Evolutionary conservation across 2,329 filamentous ascomycete species (phyloP), one percentile per base, ranked within the genome.

Genomic region (Penicillium sp.): DNA sequence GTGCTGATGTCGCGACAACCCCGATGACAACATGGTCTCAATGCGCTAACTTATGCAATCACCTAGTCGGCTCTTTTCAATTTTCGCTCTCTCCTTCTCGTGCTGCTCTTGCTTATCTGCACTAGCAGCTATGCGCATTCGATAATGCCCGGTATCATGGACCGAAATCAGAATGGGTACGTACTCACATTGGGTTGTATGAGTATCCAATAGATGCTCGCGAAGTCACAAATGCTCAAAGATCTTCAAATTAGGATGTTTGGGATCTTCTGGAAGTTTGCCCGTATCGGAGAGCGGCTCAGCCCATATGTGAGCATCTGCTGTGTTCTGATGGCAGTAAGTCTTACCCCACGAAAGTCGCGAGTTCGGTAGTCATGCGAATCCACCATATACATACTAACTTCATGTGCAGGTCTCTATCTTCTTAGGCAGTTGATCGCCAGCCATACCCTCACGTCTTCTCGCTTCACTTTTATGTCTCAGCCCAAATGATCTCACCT

Each of bases 261-360:
- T 65, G 90, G 91, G 48, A 88, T 96, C 58, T 95, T 97, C 72
- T 99, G 94, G 94, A 97, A 97, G 77, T 92, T 86, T 60, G 94
- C 94, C 24, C 83, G 94, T 60, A 86, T 99, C 71, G 94, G 94
- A 36, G 94, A 99, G 79, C 80, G 94, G 60, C 73, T 99, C 62
- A 97, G 92, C 72, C 94, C 94, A 40, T 97, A 97, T 74, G 90
- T 99, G 67, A 95, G 91, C 77, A 79, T 97, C 71, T 95, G 91
- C 73, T 97, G 93, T 72, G 81, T 97, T 31, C 75, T 91, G 66
- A 97, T 99, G 92, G 94, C 94, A 62, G 94, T 97, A 72, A 76
- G 83, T 78, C 18, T 18, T 49, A 39, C 31, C 40, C 21, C 34
- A 13, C 14, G 13, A 36, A 3, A n/a, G 13, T 21, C 27, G 44